Conservation (phyloP, 1,284 basidiomycete genomes). For the Ganoderma resinaceum region DNA sequence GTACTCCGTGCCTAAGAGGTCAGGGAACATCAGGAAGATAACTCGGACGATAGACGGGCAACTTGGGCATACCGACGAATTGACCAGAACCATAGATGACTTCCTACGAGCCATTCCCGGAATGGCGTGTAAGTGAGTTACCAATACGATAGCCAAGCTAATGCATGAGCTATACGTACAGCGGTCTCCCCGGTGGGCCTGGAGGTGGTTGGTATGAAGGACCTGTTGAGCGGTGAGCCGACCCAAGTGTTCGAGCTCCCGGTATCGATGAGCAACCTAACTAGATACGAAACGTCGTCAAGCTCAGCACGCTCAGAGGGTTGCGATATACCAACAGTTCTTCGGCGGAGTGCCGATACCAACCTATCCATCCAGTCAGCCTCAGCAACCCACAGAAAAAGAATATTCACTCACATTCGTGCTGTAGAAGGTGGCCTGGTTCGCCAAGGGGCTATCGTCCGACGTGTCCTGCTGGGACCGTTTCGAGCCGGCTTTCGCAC, state of each 20-base stretch:
- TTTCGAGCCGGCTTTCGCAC: background rate
- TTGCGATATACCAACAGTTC: conserved; percentile 28
- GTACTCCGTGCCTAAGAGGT: conserved; percentile 27
- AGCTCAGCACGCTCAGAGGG: background rate
- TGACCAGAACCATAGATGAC: conserved; percentile 59
- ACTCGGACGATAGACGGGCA: background rate
- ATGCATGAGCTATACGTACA: conserved; percentile 14
- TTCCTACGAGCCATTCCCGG: conserved; percentile 26
- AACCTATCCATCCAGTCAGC: conserved; percentile 22
- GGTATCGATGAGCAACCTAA: conserved; percentile 30
- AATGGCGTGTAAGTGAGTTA: background rate
- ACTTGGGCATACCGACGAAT: conserved; percentile 47
- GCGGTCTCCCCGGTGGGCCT: conserved; percentile 19
- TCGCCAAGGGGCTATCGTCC: conserved; percentile 29
- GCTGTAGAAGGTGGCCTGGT: conserved; percentile 33
- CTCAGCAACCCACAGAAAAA: background rate
- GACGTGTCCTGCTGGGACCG: conserved; percentile 12
- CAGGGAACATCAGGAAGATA: background rate
- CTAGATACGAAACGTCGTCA: conserved; percentile 10
- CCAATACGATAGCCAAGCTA: background rate
- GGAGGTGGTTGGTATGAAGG: conserved; percentile 52
- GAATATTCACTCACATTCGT: conserved; percentile 35
- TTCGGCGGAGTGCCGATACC: conserved; percentile 31
- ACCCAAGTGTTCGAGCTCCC: conserved; percentile 67
- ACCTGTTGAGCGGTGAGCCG: conserved; percentile 45